A percentile compares a stretch with the other conserved stretches of the same genome.
These are phyloP conservation scores for Striga hermonthica DNA, from an alignment of 305 asterid genomes.

Conservation along the genomic window DNA sequence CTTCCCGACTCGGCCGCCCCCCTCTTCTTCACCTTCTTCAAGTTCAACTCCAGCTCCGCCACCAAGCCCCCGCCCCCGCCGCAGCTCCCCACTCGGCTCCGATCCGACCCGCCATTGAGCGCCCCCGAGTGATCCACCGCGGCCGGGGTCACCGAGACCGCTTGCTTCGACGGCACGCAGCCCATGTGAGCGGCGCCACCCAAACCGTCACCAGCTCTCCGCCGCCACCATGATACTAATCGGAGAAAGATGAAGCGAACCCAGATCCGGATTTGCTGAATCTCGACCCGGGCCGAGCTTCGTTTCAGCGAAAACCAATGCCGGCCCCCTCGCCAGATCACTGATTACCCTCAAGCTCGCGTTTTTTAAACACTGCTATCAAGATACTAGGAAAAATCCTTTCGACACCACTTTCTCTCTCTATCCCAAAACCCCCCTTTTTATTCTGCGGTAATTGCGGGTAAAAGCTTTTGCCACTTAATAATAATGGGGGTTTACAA, in stretches of 20 bases:
- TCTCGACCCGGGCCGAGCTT: constrained; percentile 47
- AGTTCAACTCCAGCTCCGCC: constrained; percentile 69
- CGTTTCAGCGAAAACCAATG: constrained; percentile 26
- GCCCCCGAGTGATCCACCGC: constrained; percentile 79
- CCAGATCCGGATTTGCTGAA: constrained; percentile 43
- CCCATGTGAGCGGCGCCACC: constrained; percentile 56
- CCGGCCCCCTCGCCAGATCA: constrained; percentile 25
- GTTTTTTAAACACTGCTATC: constrained; percentile 29
- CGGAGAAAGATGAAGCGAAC: constrained; percentile 12
- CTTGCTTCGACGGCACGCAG: constrained; percentile 85
- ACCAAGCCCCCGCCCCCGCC: constrained; percentile 45
- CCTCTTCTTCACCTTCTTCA: constrained; percentile 84
- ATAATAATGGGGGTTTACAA: constrained; percentile 37
- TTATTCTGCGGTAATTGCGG: constrained; percentile 58
- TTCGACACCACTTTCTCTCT: constrained; percentile 25
- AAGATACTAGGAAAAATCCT: constrained; percentile 18
- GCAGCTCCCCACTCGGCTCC: constrained; percentile 59
- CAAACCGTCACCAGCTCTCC: constrained; percentile 31
- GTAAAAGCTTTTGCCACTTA: constrained; percentile 29
- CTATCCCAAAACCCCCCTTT: constrained; percentile 1
- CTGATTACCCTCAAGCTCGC: constrained; percentile 17
- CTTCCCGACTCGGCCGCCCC: constrained; percentile 61
- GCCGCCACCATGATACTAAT: constrained; percentile 17
- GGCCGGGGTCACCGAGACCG: constrained; percentile 82
- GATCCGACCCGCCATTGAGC: constrained; percentile 63